These are phyloP conservation scores for Dothideomycetidae sp. DNA, from an alignment of 2,329 filamentous ascomycete species.

Conservation along the genomic window DNA sequence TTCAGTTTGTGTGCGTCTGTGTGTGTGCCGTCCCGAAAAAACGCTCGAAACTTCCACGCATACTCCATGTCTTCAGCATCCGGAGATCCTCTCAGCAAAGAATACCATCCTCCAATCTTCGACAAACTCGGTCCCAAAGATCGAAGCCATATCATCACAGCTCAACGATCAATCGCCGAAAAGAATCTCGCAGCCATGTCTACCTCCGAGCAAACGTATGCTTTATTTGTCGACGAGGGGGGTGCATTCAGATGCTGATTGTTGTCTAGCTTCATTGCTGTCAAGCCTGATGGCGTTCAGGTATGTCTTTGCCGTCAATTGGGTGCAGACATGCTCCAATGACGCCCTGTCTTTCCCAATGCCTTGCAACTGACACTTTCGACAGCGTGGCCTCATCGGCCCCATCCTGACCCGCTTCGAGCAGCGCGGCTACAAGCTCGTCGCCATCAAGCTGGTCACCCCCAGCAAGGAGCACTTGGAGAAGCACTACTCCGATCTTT, in stretches of 20 bases:
- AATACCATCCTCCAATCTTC: constrained; percentile 29
- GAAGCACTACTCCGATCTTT: constrained; percentile 91
- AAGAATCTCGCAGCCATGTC: constrained; percentile 32
- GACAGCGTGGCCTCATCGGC: constrained; percentile 87
- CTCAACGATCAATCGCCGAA: constrained; percentile 18
- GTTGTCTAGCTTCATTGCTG: constrained; percentile 81
- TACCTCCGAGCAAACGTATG: constrained; percentile 70
- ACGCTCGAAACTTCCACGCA: constrained; percentile 3
- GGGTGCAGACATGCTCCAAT: constrained; percentile 5
- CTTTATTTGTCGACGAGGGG: constrained; percentile 1
- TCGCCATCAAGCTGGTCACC: constrained; percentile 85
- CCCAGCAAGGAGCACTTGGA: constrained; percentile 92
- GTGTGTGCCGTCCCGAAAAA: constrained; percentile 8
- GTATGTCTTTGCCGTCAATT: constrained; percentile 37
- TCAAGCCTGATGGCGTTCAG: constrained; percentile 99
- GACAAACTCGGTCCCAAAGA: constrained; percentile 35
- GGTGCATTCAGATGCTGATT: constrained; percentile 5
- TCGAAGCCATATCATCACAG: constrained; percentile 28
- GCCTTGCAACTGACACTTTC: constrained; percentile 3
- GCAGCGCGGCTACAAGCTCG: constrained; percentile 92
- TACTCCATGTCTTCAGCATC: constrained; percentile 9
- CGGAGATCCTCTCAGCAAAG: constrained; percentile 5
- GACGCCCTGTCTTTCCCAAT: background rate
- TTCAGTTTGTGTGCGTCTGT: background rate
- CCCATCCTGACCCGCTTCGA: constrained; percentile 98